Conservation (phyloP, 129 eudicot genomes). For the Centaurea solstitialis region DNA sequence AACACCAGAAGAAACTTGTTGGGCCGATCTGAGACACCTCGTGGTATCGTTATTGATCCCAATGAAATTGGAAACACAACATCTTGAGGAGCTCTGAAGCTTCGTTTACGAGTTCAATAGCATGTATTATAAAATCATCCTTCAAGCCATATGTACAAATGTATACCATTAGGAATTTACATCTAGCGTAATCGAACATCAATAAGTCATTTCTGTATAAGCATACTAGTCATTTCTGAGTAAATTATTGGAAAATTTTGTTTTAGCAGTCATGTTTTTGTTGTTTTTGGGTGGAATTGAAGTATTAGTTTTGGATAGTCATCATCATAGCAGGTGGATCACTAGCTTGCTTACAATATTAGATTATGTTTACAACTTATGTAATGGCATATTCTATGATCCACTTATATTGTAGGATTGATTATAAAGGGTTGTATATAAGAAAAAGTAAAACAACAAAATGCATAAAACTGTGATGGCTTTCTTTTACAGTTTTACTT, state of each 20-base stretch:
- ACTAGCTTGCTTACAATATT: neutral
- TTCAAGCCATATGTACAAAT: neutral
- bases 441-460: too few species aligned
- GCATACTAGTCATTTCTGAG: neutral
- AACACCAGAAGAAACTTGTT: conserved; percentile 33
- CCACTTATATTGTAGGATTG: too few species aligned
- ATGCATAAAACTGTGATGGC: too few species aligned
- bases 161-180: neutral
- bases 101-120: neutral
- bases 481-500: too few species aligned
- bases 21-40: conserved; percentile 37
- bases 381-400: too few species aligned
- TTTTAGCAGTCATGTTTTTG: too few species aligned
- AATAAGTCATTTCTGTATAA: neutral
- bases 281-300: neutral
- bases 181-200: neutral
- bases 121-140: neutral
- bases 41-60: conserved; percentile 77
- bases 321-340: neutral
- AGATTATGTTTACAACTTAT: too few species aligned
- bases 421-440: too few species aligned
- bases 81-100: conserved; percentile 19
- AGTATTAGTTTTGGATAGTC: neutral
- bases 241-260: too few species aligned
- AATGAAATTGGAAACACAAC: conserved; percentile 32